phyloP scores from a whole-genome alignment of 2,329 filamentous ascomycete genomes.

The Alternaria angustiovoidea region DNA sequence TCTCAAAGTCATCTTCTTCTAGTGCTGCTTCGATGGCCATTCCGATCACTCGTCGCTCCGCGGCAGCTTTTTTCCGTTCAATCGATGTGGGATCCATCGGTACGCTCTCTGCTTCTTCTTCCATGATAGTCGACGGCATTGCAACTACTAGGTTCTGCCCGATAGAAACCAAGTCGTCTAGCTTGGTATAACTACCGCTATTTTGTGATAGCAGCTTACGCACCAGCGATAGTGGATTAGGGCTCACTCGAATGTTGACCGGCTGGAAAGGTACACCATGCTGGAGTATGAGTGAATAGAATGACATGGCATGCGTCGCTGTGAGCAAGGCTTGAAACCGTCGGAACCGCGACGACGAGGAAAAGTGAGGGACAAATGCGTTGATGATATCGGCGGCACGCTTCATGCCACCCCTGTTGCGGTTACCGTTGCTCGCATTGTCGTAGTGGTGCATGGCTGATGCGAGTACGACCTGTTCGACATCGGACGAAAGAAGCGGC shows the following conservation, averaged over 20 bases:
- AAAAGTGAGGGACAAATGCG: conserved; percentile 68
- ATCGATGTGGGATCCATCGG: conserved; percentile 30
- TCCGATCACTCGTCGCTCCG: conserved; percentile 74
- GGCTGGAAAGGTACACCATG: conserved; percentile 83
- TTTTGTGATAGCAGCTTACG: conserved; percentile 80
- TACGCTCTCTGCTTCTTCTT: conserved; percentile 61
- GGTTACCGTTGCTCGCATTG: conserved; percentile 82
- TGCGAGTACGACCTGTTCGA: conserved; percentile 69
- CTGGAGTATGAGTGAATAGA: conserved; percentile 79
- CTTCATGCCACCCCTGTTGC: conserved; percentile 77
- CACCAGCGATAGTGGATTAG: conserved; percentile 77
- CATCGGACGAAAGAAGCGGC: conserved; percentile 59
- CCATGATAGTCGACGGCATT: conserved; percentile 44
- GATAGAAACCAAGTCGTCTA: conserved; percentile 76
- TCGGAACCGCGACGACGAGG: conserved; percentile 60
- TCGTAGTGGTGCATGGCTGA: conserved; percentile 77
- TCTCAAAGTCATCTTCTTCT: conserved; percentile 81
- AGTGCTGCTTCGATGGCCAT: conserved; percentile 84
- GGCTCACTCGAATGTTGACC: conserved; percentile 77
- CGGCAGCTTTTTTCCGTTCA: conserved; percentile 50
- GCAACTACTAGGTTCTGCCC: conserved; percentile 68
- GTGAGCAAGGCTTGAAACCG: conserved; percentile 71
- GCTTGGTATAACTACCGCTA: conserved; percentile 73
- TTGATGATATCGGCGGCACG: conserved; percentile 70
- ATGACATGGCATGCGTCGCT: conserved; percentile 77